These are phyloP conservation scores for Eleusine coracana DNA, from an alignment of 176 grass and related monocot species.

Conservation along the genomic window DNA sequence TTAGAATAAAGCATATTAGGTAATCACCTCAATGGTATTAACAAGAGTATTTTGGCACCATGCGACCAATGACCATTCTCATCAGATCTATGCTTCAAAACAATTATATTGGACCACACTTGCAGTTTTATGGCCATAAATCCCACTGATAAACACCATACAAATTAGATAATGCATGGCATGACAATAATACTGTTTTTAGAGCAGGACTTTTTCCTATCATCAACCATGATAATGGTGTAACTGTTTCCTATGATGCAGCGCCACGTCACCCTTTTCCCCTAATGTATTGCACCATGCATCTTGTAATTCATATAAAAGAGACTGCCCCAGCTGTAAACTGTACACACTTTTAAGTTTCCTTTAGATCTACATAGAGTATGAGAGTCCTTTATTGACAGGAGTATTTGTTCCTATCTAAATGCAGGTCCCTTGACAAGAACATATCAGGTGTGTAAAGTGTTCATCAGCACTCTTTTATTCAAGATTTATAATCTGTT, in stretches of 20 bases:
- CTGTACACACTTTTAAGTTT: background rate
- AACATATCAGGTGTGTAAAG: constrained; percentile 64
- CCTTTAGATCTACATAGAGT: constrained; percentile 24
- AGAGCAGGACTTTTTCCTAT: background rate
- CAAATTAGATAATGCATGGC: background rate
- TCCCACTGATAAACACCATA: background rate
- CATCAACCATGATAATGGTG: background rate
- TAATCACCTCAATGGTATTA: constrained; percentile 8
- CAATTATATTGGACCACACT: background rate
- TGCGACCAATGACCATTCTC: background rate
- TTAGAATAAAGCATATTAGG: background rate
- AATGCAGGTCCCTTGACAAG: constrained; percentile 68
- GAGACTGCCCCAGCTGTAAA: constrained; percentile 9
- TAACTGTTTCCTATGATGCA: background rate
- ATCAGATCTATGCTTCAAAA: background rate
- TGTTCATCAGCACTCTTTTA: constrained; percentile 12
- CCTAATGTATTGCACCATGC: background rate
- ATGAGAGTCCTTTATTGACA: constrained; percentile 34
- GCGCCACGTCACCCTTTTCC: background rate
- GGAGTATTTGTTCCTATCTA: constrained; percentile 33
- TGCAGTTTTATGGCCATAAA: background rate
- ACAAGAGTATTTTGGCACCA: background rate
- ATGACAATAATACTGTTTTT: background rate
- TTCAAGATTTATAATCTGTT: background rate
- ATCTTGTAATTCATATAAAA: background rate